These are phyloP conservation scores for Xerocomus amazonicus DNA, from an alignment of 1,284 basidiomycete genomes.

Conservation along the genomic window DNA sequence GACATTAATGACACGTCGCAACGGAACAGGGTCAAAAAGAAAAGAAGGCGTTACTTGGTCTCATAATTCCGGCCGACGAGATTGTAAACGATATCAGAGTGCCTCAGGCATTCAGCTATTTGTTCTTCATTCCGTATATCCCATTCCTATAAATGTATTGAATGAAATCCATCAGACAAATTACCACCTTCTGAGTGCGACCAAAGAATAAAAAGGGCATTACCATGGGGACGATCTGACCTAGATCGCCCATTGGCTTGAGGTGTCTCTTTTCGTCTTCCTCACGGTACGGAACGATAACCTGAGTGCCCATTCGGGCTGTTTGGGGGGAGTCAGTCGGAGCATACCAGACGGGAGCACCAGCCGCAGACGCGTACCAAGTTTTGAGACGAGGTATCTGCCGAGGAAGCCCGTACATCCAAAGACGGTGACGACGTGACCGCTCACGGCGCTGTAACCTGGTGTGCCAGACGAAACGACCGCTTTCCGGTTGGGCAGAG, in stretches of 20 bases:
- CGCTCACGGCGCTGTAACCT: slow-evolving; percentile 83
- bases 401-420: slow-evolving; percentile 96
- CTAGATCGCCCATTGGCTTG: slow-evolving; percentile 93
- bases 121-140: slow-evolving; percentile 46
- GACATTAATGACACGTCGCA: slow-evolving; percentile 8
- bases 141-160: slow-evolving; percentile 68
- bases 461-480: slow-evolving; percentile 74
- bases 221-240: slow-evolving; percentile 94
- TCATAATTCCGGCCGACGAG: slow-evolving; percentile 45
- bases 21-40: slow-evolving; percentile 11
- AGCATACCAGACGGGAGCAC: not conserved
- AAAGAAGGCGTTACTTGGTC: slow-evolving; percentile 62
- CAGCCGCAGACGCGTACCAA: slow-evolving; percentile 52
- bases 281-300: slow-evolving; percentile 94
- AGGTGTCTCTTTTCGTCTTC: slow-evolving; percentile 92
- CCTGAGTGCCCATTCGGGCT: slow-evolving; percentile 92
- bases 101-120: slow-evolving; percentile 90
- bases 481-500: slow-evolving; percentile 60
- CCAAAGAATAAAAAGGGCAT: slow-evolving; percentile 1
- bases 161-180: slow-evolving; percentile 30
- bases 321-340: slow-evolving; percentile 29
- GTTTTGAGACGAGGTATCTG: slow-evolving; percentile 89
- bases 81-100: slow-evolving; percentile 80
- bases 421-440: slow-evolving; percentile 95
- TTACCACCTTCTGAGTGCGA: slow-evolving; percentile 4